These are phyloP conservation scores for Solanum stenotomum DNA, from an alignment of 257 asterid species.

Conservation along the genomic window DNA sequence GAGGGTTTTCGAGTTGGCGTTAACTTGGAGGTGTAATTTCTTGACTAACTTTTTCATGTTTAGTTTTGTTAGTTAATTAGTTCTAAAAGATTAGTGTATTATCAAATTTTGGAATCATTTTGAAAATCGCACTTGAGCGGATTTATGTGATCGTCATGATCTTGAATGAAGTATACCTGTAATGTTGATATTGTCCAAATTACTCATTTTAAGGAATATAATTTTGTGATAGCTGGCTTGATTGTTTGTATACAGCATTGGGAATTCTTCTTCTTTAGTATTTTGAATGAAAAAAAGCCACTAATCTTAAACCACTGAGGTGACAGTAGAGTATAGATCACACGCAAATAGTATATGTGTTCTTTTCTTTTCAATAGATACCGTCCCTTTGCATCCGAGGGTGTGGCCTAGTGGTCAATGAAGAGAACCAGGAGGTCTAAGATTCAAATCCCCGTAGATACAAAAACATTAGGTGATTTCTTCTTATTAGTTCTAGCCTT, in stretches of 20 bases:
- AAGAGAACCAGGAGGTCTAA: neutral
- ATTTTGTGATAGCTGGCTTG: neutral
- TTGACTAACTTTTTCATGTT: neutral
- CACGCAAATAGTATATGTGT: neutral
- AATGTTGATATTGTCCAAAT: neutral
- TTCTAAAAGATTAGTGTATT: neutral
- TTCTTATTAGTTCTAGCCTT: neutral
- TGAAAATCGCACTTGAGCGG: neutral
- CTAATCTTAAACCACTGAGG: neutral
- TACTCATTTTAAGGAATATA: neutral
- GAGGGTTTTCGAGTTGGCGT: conserved; percentile 78
- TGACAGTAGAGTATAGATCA: neutral
- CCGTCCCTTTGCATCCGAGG: neutral
- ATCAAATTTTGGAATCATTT: neutral
- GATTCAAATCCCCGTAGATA: neutral
- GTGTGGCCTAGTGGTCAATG: neutral
- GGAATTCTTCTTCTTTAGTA: neutral
- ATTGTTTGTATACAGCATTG: neutral
- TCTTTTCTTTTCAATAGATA: neutral
- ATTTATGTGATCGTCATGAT: neutral
- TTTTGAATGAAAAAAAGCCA: too few relatives aligned
- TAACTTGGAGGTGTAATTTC: conserved; percentile 67
- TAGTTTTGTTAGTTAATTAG: neutral
- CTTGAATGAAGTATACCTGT: neutral
- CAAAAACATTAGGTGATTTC: neutral